A percentile compares a stretch with the other conserved stretches of the same genome.
phyloP scores from a whole-genome alignment of 2,329 filamentous ascomycete species.

The Pseudomassariella vexata region DNA sequence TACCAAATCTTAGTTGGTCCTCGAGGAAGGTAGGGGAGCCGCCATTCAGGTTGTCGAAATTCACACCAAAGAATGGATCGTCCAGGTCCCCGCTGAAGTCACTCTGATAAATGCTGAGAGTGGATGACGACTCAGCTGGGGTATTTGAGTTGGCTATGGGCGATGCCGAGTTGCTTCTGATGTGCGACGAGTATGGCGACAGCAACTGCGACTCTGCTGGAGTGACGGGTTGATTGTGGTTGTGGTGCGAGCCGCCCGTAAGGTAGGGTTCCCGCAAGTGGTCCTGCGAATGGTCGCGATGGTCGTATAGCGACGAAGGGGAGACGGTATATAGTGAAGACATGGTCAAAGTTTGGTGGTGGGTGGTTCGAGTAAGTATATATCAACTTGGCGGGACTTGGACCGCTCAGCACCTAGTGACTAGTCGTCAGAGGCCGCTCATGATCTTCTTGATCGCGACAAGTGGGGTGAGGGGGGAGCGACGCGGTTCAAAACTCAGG shows the following conservation, averaged over 20 bases:
- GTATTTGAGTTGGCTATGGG: slow-evolving; percentile 35
- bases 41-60: slow-evolving; percentile 37
- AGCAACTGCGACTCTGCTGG: slow-evolving; percentile 32
- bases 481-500: no score
- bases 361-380: slow-evolving; percentile 25
- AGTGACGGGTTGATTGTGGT: slow-evolving; percentile 23
- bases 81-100: slow-evolving; percentile 40
- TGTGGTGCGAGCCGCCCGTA: slow-evolving; percentile 17
- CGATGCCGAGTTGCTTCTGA: slow-evolving; percentile 32
- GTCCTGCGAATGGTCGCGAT: slow-evolving; percentile 21
- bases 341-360: slow-evolving; percentile 29
- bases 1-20: no score
- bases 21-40: slow-evolving; percentile 40
- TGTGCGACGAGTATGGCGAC: slow-evolving; percentile 37
- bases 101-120: slow-evolving; percentile 43
- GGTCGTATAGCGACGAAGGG: slow-evolving; percentile 32
- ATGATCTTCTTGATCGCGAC: slow-evolving; percentile 16
- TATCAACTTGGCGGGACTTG: slow-evolving; percentile 19
- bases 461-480: slow-evolving; percentile 5
- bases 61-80: slow-evolving; percentile 46
- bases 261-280: slow-evolving; percentile 24
- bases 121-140: slow-evolving; percentile 43
- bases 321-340: slow-evolving; percentile 37
- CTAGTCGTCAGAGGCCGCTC: slow-evolving; percentile 16
- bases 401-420: slow-evolving; percentile 15